These are phyloP conservation scores for Bidens hawaiensis DNA, from an alignment of 140 eudicot genomes.

Conservation along the genomic window DNA sequence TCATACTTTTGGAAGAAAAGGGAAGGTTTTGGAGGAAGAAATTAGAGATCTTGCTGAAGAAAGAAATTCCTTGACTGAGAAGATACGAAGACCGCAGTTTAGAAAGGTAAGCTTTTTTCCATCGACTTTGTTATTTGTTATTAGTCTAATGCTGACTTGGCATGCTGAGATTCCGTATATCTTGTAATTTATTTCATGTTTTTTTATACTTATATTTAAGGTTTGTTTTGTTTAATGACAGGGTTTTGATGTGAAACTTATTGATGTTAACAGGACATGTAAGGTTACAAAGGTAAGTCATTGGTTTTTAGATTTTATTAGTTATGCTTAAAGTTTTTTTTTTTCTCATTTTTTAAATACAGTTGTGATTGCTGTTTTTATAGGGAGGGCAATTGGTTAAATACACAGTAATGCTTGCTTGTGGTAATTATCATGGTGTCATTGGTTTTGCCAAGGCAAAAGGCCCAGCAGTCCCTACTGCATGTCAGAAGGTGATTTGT, in stretches of 20 bases:
- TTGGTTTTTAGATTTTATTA: neutral
- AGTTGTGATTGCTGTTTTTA: slow-evolving; percentile 12
- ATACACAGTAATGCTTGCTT: slow-evolving; percentile 79
- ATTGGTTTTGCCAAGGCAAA: slow-evolving; percentile 95
- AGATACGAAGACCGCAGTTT: slow-evolving; percentile 66
- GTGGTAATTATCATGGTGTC: slow-evolving; percentile 90
- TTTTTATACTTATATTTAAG: slow-evolving; percentile 2
- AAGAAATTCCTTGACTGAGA: slow-evolving; percentile 77
- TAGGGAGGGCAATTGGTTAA: slow-evolving; percentile 83
- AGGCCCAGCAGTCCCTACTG: slow-evolving; percentile 65
- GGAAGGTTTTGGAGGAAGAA: slow-evolving; percentile 82
- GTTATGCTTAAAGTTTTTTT: neutral
- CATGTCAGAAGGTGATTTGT: slow-evolving; percentile 59
- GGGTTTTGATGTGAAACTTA: slow-evolving; percentile 88
- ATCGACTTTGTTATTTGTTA: neutral
- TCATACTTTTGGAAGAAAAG: slow-evolving; percentile 84
- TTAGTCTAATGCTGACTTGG: neutral
- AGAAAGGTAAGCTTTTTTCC: slow-evolving; percentile 54
- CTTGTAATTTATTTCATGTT: neutral
- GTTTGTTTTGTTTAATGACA: slow-evolving; percentile 30
- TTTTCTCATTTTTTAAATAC: neutral
- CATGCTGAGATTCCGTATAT: neutral
- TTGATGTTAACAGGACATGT: slow-evolving; percentile 70
- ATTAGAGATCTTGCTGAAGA: slow-evolving; percentile 94
- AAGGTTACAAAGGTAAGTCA: slow-evolving; percentile 68